Evolutionary conservation across 2,329 filamentous ascomycete genomes (phyloP), one percentile per base, ranked within the genome.

Genomic region (Pseudocercospora pini-densiflorae): DNA sequence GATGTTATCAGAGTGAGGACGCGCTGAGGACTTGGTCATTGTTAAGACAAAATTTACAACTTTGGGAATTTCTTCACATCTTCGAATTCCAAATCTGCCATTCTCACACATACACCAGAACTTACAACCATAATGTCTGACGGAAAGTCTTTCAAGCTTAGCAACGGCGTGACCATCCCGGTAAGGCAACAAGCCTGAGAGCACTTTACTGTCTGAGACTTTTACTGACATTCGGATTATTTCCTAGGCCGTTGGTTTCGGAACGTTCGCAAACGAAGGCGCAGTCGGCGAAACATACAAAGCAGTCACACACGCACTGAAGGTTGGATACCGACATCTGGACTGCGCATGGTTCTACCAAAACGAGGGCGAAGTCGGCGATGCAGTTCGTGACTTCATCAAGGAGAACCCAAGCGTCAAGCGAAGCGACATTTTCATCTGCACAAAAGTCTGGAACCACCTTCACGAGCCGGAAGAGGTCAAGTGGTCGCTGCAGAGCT

Each of bases 241-340:
- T 40, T n/a, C 2, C 14, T n/a, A 43, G 40, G 87, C 82, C 57
- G 79, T 90, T 33, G 88, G 88, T 27, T 90, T 90, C 73, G 88
- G 88, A 71, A 90, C 88, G 71, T 90, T 89, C 74, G 85, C 87
- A 77, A 90, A 85, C 77, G 89, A 92, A 79, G 89, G 88, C 64
- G 76, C 81, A 68, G 81, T 82, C 70, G 86, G 86, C 45, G 85
- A 88, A 80, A 85, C 85, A 53, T 88, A 88, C 81, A 82, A 80
- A 64, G 83, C 83, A 40, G 82, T 83, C 63, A 76, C 77, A 16
- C 82, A 83, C 74, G 85, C 85, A 16, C 79, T 87, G 49, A 75
- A 80, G 62, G 77, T 77, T 58, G 85, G 85, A 47, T 87, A 87
- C 76, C 79, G 85, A 65, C 85, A 86, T 75, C 76, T 87, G 24